These are phyloP conservation scores for Alternaria burnsii DNA, from an alignment of 2,329 filamentous ascomycete species.

Conservation along the genomic window DNA sequence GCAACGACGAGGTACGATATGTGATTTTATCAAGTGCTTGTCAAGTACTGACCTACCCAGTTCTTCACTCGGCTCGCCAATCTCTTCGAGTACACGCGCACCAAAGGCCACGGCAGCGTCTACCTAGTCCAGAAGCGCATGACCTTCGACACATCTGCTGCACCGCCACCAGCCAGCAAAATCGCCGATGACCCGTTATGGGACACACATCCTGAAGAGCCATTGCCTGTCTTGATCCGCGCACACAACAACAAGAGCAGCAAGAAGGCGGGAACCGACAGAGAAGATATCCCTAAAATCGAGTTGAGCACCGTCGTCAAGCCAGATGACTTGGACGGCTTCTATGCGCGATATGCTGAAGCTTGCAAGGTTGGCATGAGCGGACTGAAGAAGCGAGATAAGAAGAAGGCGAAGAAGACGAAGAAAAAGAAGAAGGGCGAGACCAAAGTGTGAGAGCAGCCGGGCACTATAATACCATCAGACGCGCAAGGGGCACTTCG, in stretches of 20 bases:
- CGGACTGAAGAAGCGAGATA: conserved; percentile 89
- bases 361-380: conserved; percentile 90
- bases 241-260: conserved; percentile 78
- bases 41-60: conserved; percentile 53
- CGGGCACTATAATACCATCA: not conserved
- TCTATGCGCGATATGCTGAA: conserved; percentile 88
- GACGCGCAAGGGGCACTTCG: not conserved
- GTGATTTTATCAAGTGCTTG: conserved; percentile 25
- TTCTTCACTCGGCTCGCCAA: conserved; percentile 75
- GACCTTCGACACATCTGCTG: conserved; percentile 54
- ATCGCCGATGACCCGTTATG: conserved; percentile 63
- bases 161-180: conserved; percentile 46
- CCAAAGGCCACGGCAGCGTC: conserved; percentile 76
- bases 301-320: conserved; percentile 87
- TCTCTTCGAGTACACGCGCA: conserved; percentile 72
- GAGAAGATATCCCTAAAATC: conserved; percentile 64
- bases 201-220: conserved; percentile 66
- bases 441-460: conserved; percentile 28
- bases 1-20: conserved; percentile 67
- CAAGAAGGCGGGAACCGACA: conserved; percentile 54
- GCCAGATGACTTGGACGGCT: conserved; percentile 76
- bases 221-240: conserved; percentile 79
- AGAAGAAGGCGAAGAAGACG: conserved; percentile 83
- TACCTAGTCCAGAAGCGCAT: conserved; percentile 79
- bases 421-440: conserved; percentile 71